Base-by-base conservation (phyloP, 352 stramenopile genomes). In the Pythium vanterpoolii region DNA sequence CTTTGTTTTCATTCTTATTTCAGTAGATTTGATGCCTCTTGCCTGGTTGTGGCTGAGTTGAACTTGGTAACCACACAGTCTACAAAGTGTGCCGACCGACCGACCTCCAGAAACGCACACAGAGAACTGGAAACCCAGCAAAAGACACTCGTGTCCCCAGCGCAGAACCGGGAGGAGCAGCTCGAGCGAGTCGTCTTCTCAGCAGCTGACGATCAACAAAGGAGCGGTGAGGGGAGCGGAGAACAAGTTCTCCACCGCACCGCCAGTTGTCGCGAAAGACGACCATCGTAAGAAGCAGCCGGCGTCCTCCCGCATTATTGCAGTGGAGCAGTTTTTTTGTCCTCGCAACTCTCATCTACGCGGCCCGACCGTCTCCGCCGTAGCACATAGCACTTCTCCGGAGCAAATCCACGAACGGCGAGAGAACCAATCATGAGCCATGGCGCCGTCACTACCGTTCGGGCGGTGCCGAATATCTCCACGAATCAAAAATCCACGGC, bases 121-220 rank as follows among this genome's bases (percentile, higher is more conserved):
- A 9, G 33, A 23, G 48, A 45, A 38, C n/a, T 31, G 56, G 36
- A 60, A 73, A 36, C 42, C 69, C 38, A 26, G 68, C 9, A 64
- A 63, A 76, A 78, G 39, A 50, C 77, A 80, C 28, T 80, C n/a
- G 43, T 39, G 45, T 21, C 28, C 46, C 45, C 39, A 45, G 16
- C 43, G 38, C 19, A 51, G 28, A 55, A 55, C 18, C n/a, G 3
- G 28, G 26, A 33, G 27, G 19, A 36, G 30, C 9, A 45, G 48
- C 30, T n/a, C 9, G 23, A 44, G n/a, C 33, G 24, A 7, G 30
- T 5, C 33, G 7, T 19, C 48, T 28, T 11, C 34, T 13, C 34
- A 47, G 50, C 49, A 57, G 36, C 30, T 57, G 51, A 39, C 6
- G 51, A 56, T 11, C 9, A 46, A 7, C 40, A 27, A 46, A 51